A percentile compares a stretch with the other conserved stretches of the same genome.
phyloP scores from a whole-genome alignment of 2,329 filamentous ascomycete species.

The Ampelomyces quisqualis region DNA sequence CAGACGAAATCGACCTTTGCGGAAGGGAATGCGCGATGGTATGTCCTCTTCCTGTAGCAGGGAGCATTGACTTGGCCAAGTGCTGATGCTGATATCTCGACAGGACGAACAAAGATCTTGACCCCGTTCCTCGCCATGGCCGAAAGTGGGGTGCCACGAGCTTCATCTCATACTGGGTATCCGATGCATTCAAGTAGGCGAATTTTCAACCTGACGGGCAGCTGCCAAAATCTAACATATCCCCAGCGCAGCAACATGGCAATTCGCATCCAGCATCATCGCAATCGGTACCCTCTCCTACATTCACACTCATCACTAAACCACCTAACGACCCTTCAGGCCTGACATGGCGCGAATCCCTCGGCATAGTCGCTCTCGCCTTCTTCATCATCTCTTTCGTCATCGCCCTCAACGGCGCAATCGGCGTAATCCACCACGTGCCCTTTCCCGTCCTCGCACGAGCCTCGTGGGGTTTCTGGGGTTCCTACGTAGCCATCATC shows the following conservation, averaged over 20 bases:
- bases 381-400: slow-evolving; percentile 59
- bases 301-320: no score
- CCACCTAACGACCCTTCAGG: slow-evolving; percentile 34
- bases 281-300: slow-evolving; percentile 32
- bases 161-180: slow-evolving; percentile 55
- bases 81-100: slow-evolving; percentile 2
- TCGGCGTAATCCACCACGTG: slow-evolving; percentile 50
- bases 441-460: slow-evolving; percentile 59
- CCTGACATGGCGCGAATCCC: slow-evolving; percentile 57
- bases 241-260: slow-evolving; percentile 53
- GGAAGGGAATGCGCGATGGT: slow-evolving; percentile 42
- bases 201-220: no score
- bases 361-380: slow-evolving; percentile 54
- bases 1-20: slow-evolving; percentile 52
- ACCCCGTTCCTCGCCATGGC: slow-evolving; percentile 48
- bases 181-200: slow-evolving; percentile 54
- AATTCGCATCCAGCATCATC: slow-evolving; percentile 47
- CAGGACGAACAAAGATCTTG: slow-evolving; percentile 53
- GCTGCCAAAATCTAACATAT: no score
- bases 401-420: slow-evolving; percentile 61
- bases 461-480: slow-evolving; percentile 60
- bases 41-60: slow-evolving; percentile 5
- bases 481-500: slow-evolving; percentile 57
- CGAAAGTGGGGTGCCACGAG: slow-evolving; percentile 51
- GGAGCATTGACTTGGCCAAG: not conserved